Conservation (phyloP, 2,329 filamentous ascomycete genomes). For the Cyphellophora attinorum region DNA sequence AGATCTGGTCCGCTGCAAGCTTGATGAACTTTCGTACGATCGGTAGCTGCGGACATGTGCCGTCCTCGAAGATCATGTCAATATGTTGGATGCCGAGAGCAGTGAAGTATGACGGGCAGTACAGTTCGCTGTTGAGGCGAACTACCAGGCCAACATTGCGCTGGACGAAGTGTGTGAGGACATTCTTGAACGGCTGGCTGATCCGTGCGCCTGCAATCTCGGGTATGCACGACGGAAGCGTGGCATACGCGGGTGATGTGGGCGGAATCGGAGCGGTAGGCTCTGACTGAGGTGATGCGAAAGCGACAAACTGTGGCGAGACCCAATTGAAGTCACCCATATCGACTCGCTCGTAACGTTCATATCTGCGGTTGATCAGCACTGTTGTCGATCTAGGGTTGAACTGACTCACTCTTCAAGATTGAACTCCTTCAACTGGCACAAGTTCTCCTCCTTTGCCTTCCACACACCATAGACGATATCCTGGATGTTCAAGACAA, state of each 20-base stretch:
- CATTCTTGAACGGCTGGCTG: conserved; percentile 88
- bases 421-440: conserved; percentile 85
- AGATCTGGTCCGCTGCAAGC: conserved; percentile 89
- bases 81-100: conserved; percentile 89
- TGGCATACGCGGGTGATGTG: conserved; percentile 62
- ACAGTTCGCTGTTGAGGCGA: conserved; percentile 87
- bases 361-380: conserved; percentile 49
- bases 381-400: not conserved
- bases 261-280: conserved; percentile 64
- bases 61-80: conserved; percentile 99
- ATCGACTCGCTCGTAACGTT: conserved; percentile 89
- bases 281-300: conserved; percentile 83
- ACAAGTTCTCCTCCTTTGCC: conserved; percentile 90
- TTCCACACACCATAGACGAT: conserved; percentile 98
- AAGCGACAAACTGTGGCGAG: conserved; percentile 87
- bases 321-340: conserved; percentile 99
- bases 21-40: conserved; percentile 94
- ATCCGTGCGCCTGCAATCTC: conserved; percentile 63
- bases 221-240: conserved; percentile 65
- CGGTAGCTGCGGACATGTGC: conserved; percentile 80
- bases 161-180: conserved; percentile 78
- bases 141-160: conserved; percentile 89
- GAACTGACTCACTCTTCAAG: conserved; percentile 63
- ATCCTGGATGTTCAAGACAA: conserved; percentile 89
- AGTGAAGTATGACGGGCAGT: conserved; percentile 95